phyloP scores from a whole-genome alignment of 495 filamentous ascomycete species.

The Margaritispora aquatica region DNA sequence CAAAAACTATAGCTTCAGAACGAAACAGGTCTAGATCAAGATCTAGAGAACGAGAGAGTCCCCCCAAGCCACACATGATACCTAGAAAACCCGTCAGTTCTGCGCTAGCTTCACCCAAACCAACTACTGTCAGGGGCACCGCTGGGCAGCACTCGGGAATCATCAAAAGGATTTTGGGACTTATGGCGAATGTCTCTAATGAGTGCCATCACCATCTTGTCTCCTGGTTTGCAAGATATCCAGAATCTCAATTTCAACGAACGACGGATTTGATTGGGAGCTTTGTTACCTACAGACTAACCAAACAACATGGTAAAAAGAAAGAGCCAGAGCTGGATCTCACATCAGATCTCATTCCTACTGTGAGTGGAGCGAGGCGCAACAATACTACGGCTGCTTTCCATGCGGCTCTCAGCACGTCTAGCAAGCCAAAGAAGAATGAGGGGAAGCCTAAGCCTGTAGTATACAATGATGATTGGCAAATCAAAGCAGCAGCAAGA shows the following conservation, averaged over 20 bases:
- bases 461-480: conserved; percentile 83
- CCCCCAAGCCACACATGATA: background rate
- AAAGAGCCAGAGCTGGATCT: conserved; percentile 48
- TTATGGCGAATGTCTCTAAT: conserved; percentile 69
- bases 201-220: conserved; percentile 78
- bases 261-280: conserved; percentile 69
- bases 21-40: conserved; percentile 23
- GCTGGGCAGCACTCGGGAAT: conserved; percentile 70
- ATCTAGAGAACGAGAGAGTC: conserved; percentile 13
- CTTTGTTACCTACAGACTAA: conserved; percentile 79
- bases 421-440: conserved; percentile 37
- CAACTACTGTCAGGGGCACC: conserved; percentile 21
- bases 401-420: conserved; percentile 67
- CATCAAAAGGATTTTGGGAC: conserved; percentile 77
- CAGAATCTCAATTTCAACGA: conserved; percentile 60
- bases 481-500: conserved; percentile 74
- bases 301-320: conserved; percentile 65
- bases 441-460: conserved; percentile 48
- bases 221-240: conserved; percentile 75
- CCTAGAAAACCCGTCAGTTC: background rate
- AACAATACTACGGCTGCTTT: conserved; percentile 64
- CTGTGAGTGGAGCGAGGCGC: conserved; percentile 52
- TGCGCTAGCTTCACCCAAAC: background rate
- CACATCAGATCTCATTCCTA: conserved; percentile 64
- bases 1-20: conserved; percentile 25